These are phyloP conservation scores for Venturia nashicola DNA, from an alignment of 2,329 filamentous ascomycete species.

Conservation along the genomic window DNA sequence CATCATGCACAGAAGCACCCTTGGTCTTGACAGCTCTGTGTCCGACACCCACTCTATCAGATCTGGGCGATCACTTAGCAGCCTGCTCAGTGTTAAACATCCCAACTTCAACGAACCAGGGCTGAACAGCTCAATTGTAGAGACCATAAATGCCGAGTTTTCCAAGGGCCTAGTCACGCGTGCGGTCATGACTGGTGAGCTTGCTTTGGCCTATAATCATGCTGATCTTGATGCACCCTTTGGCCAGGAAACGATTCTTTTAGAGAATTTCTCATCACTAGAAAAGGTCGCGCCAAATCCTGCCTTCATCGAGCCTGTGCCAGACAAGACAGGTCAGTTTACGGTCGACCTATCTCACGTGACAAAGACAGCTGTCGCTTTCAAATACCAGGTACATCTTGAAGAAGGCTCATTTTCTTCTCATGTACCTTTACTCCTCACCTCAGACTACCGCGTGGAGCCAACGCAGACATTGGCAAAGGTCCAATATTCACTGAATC, in stretches of 20 bases:
- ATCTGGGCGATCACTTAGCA: constrained; percentile 69
- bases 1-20: constrained; percentile 13
- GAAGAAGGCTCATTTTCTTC: constrained; percentile 40
- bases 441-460: constrained; percentile 71
- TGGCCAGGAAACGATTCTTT: constrained; percentile 54
- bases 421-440: constrained; percentile 62
- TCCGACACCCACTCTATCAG: constrained; percentile 88
- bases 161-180: constrained; percentile 59
- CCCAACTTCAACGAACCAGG: constrained; percentile 70
- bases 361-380: constrained; percentile 62
- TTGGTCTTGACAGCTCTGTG: constrained; percentile 34
- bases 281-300: constrained; percentile 92
- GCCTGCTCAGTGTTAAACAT: constrained; percentile 58
- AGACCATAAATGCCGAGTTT: constrained; percentile 79
- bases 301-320: constrained; percentile 65
- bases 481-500: constrained; percentile 74
- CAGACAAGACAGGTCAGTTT: constrained; percentile 67
- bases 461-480: constrained; percentile 77
- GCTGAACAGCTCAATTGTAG: constrained; percentile 78
- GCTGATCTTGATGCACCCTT: constrained; percentile 31
- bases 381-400: constrained; percentile 82
- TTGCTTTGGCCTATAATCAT: constrained; percentile 73
- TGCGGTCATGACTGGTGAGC: constrained; percentile 70
- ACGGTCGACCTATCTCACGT: constrained; percentile 61
- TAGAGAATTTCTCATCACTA: constrained; percentile 78